These are phyloP conservation scores for Andrographis paniculata DNA, from an alignment of 305 asterid genomes.

Conservation along the genomic window DNA sequence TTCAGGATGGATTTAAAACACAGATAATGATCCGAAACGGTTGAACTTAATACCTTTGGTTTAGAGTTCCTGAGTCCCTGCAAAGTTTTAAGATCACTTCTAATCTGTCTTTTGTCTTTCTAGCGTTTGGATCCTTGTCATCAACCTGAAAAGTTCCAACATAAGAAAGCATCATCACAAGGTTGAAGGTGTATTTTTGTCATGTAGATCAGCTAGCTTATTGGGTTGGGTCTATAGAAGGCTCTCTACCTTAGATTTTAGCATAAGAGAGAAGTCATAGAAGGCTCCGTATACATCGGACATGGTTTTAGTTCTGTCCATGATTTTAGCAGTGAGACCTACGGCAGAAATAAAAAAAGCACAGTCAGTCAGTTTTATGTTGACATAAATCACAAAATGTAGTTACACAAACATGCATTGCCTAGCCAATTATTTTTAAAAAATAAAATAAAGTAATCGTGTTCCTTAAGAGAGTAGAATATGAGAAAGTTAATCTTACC, in stretches of 20 bases:
- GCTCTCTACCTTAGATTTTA: slow-evolving; percentile 68
- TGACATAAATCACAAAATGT: slow-evolving; percentile 4
- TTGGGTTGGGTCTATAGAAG: too few relatives aligned
- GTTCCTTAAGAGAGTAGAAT: slow-evolving; percentile 4
- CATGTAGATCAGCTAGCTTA: too few relatives aligned
- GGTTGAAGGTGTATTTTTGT: too few relatives aligned
- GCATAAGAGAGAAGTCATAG: slow-evolving; percentile 70
- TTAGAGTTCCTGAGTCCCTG: slow-evolving; percentile 76
- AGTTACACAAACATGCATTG: slow-evolving; percentile 3
- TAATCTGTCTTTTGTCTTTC: slow-evolving; percentile 46
- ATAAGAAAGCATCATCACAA: background rate
- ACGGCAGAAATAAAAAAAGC: slow-evolving; percentile 5
- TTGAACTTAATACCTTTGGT: slow-evolving; percentile 37
- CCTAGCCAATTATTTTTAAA: too few relatives aligned
- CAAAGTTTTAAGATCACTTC: slow-evolving; percentile 59
- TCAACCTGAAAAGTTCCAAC: slow-evolving; percentile 38
- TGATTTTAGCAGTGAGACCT: slow-evolving; percentile 86
- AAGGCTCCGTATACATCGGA: slow-evolving; percentile 81
- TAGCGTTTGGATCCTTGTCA: slow-evolving; percentile 70
- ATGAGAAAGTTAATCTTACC: slow-evolving; percentile 41
- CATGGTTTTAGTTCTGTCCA: slow-evolving; percentile 62
- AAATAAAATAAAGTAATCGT: slow-evolving; percentile 1
- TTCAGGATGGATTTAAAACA: background rate
- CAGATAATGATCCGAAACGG: background rate
- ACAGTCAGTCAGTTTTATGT: background rate